phyloP scores from a whole-genome alignment of 495 filamentous ascomycete genomes.

The Neurospora sp. region DNA sequence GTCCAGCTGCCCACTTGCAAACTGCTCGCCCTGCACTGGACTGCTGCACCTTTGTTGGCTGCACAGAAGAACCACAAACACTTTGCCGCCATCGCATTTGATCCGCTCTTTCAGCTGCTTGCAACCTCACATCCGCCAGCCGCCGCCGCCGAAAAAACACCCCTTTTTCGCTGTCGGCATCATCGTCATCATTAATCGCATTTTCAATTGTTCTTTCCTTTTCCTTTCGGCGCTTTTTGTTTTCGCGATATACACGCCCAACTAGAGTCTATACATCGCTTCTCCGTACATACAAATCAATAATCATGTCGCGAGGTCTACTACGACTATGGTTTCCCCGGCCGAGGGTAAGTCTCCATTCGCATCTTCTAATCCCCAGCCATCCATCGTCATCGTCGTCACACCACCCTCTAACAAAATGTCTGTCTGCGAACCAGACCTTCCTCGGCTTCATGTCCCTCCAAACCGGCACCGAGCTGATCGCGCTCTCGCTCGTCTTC shows the following conservation, averaged over 20 bases:
- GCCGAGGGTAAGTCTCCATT: conserved; percentile 21
- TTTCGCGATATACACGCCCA: not conserved
- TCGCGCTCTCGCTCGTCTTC: conserved; percentile 66
- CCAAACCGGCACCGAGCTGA: conserved; percentile 72
- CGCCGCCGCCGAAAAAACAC: not conserved
- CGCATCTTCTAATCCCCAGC: not conserved
- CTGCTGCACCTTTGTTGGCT: not conserved
- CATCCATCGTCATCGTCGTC: too few species aligned
- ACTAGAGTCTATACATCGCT: not conserved
- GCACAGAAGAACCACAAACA: not conserved
- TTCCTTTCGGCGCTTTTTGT: not conserved
- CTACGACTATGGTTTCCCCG: conserved; percentile 23
- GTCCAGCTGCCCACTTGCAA: not conserved
- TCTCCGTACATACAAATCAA: not conserved
- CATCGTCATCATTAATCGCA: not conserved
- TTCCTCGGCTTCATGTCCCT: conserved; percentile 81
- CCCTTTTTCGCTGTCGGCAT: not conserved
- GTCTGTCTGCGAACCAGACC: conserved; percentile 33
- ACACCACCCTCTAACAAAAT: too few species aligned
- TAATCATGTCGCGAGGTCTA: not conserved
- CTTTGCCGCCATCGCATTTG: not conserved
- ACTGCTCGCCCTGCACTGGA: not conserved
- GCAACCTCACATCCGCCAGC: not conserved
- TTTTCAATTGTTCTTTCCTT: not conserved
- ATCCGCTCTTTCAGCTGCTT: not conserved